Conservation (phyloP, 2,329 filamentous ascomycete species). For the Exophiala sideris region DNA sequence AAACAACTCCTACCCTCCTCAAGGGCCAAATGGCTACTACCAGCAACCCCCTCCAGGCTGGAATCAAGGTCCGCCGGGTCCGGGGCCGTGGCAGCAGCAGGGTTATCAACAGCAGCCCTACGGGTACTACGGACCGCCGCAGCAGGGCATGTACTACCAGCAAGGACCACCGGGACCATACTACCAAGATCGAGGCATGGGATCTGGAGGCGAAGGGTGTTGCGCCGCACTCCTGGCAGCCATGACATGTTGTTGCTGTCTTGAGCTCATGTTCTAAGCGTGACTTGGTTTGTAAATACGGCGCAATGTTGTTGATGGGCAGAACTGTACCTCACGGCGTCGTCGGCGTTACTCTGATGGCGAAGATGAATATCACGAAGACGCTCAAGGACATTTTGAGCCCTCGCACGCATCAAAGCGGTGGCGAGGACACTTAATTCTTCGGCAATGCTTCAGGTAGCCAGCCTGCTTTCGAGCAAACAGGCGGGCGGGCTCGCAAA, state of each 20-base stretch:
- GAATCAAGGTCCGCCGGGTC: constrained; percentile 10
- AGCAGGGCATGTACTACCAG: constrained; percentile 31
- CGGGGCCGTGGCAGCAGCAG: constrained; percentile 10
- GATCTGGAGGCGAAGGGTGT: constrained; percentile 37
- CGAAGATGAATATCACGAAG: too few relatives aligned
- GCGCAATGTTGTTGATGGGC: not conserved
- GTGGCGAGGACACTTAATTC: too few relatives aligned
- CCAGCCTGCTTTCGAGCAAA: too few relatives aligned
- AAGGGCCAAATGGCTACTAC: constrained; percentile 20
- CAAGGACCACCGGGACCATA: constrained; percentile 37
- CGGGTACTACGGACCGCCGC: constrained; percentile 23
- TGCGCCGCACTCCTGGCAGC: constrained; percentile 43
- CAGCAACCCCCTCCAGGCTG: constrained; percentile 18
- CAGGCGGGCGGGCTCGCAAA: too few relatives aligned
- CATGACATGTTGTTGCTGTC: constrained; percentile 52
- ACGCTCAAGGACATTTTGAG: too few relatives aligned
- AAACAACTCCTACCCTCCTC: constrained; percentile 17
- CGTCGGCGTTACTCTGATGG: not conserved
- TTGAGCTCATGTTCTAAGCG: constrained; percentile 48
- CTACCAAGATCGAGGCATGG: constrained; percentile 30
- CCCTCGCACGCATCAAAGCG: too few relatives aligned
- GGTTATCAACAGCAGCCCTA: constrained; percentile 14
- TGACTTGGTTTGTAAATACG: not conserved
- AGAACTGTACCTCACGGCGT: not conserved
- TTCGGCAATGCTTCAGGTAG: too few relatives aligned